These are phyloP conservation scores for Candida odintsovae DNA, from an alignment of 805 yeast genomes.

Conservation along the genomic window DNA sequence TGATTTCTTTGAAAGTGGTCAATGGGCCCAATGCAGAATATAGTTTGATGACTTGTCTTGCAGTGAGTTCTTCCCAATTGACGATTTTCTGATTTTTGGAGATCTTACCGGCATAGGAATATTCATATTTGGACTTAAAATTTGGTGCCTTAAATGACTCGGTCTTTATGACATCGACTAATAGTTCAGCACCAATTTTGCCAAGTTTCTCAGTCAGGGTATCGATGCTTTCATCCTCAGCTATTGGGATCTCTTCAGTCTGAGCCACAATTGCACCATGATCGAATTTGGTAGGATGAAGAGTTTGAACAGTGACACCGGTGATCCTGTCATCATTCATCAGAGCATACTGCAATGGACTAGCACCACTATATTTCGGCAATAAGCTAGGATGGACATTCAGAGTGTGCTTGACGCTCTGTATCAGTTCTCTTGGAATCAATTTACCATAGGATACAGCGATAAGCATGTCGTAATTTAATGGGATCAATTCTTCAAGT, in stretches of 20 bases:
- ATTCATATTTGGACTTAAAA: slow-evolving; percentile 25
- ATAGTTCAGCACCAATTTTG: slow-evolving; percentile 51
- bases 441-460: slow-evolving; percentile 89
- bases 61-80: slow-evolving; percentile 36
- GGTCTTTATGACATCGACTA: slow-evolving; percentile 38
- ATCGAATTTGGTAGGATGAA: slow-evolving; percentile 86
- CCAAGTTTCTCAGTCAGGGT: slow-evolving; percentile 51
- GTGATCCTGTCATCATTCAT: slow-evolving; percentile 55
- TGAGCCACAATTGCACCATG: slow-evolving; percentile 66
- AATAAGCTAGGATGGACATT: slow-evolving; percentile 91
- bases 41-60: slow-evolving; percentile 35
- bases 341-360: slow-evolving; percentile 81
- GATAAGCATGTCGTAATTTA: slow-evolving; percentile 56
- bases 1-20: slow-evolving; percentile 37
- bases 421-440: slow-evolving; percentile 60
- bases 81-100: slow-evolving; percentile 36
- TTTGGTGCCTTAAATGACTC: slow-evolving; percentile 21
- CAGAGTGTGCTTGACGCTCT: slow-evolving; percentile 48
- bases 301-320: slow-evolving; percentile 85
- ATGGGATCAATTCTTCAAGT: slow-evolving; percentile 24
- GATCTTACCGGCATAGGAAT: slow-evolving; percentile 57
- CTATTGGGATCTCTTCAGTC: slow-evolving; percentile 37
- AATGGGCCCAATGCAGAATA: slow-evolving; percentile 53
- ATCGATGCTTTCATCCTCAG: slow-evolving; percentile 36
- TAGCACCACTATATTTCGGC: slow-evolving; percentile 80